phyloP scores from a whole-genome alignment of 2,329 filamentous ascomycete genomes.

The Nemania serpens region DNA sequence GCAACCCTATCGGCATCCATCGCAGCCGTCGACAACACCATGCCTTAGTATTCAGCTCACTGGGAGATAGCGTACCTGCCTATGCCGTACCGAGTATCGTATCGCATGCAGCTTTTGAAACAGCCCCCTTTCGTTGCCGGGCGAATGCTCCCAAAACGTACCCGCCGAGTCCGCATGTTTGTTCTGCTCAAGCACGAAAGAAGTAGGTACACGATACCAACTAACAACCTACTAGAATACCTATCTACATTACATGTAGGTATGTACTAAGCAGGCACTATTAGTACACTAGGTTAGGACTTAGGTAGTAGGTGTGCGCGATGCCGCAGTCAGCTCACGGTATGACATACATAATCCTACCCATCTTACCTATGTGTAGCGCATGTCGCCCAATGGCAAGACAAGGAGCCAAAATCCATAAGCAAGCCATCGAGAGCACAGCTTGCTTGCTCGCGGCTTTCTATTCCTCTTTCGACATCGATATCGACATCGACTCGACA shows the following conservation, averaged over 20 bases:
- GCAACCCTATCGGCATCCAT: conserved; percentile 14
- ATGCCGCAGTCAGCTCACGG: conserved; percentile 8
- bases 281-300: not conserved
- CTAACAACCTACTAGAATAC: no score
- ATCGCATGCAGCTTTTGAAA: conserved; percentile 28
- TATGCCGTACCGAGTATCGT: not conserved
- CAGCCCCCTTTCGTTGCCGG: conserved; percentile 8
- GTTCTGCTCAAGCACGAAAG: no score
- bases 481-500: not conserved
- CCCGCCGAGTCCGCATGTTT: conserved; percentile 1
- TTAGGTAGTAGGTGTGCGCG: not conserved
- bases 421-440: not conserved
- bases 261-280: not conserved
- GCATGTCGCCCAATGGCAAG: not conserved
- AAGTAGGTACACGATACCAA: no score
- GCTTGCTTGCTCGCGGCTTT: conserved; percentile 17
- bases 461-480: conserved; percentile 1
- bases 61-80: not conserved
- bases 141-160: conserved; percentile 6
- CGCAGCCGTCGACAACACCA: not conserved
- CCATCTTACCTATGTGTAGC: not conserved
- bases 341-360: not conserved
- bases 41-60: no score
- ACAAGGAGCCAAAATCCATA: not conserved
- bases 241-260: no score